Conservation (phyloP, 257 asterid species). For the Phtheirospermum japonicum region DNA sequence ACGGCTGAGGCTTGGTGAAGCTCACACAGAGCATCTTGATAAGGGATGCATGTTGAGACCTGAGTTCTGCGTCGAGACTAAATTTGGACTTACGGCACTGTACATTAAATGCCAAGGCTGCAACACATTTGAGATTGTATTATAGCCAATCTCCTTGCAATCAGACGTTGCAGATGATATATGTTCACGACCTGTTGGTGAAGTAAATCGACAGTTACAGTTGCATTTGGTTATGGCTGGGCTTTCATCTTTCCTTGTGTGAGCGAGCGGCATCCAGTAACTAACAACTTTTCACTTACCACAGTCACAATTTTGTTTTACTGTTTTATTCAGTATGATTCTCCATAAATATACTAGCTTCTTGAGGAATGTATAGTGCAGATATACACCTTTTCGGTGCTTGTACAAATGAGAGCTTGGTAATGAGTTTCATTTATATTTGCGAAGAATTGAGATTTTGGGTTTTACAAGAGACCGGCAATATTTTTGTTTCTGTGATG, state of each 20-base stretch:
- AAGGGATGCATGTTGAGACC: conserved; percentile 79
- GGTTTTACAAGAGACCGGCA: too few species aligned
- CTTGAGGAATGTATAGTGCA: conserved; percentile 18
- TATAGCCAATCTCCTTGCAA: conserved; percentile 34
- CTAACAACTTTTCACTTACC: not conserved
- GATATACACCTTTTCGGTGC: not conserved
- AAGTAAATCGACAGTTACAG: not conserved
- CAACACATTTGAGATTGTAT: conserved; percentile 62
- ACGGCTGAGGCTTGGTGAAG: conserved; percentile 66
- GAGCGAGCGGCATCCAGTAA: conserved; percentile 6
- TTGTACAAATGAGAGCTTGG: conserved; percentile 2
- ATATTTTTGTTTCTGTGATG: not conserved
- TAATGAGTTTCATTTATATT: not conserved
- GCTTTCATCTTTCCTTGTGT: conserved; percentile 15
- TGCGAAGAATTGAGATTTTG: not conserved
- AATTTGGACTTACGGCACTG: conserved; percentile 67
- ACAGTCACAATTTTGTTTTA: conserved; percentile 5
- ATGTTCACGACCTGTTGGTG: not conserved
- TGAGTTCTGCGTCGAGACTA: conserved; percentile 63
- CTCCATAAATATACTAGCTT: not conserved
- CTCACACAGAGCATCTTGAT: conserved; percentile 76
- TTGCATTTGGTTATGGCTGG: conserved; percentile 17
- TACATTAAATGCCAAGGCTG: conserved; percentile 75
- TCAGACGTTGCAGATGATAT: conserved; percentile 8
- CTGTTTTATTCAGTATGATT: not conserved